Base-by-base conservation (phyloP, 441 rosid species). In the Adansonia madagascariensis region DNA sequence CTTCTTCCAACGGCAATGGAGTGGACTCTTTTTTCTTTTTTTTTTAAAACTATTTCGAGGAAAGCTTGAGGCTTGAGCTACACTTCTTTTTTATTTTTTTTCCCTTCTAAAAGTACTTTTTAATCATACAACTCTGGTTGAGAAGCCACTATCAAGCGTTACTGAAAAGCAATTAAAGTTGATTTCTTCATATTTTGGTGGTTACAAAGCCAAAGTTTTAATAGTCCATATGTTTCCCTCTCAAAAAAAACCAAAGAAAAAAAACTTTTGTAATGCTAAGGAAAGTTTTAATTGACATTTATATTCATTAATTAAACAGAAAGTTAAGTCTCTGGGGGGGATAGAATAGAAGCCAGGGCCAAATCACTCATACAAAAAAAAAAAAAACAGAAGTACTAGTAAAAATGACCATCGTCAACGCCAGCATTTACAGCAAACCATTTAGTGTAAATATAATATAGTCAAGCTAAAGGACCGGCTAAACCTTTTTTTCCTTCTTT, bases 1-100 rank as follows among this genome's bases (percentile, higher is more conserved):
- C 71, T 77, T 66, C 73, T 55, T 78, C 66, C 75, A 73, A 12
- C 14, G 49, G 82, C 17, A 47, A 68, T 76, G 75, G 82, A 79
- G 79, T 59, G 41, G 43, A 14, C 10, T 15, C 24, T 35, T 20
- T 59, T 71, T 20, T 22, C 24, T 63, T 27, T 20, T 20, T 66
- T 73, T 1, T 5, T 27, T 61, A 4, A 24, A 24, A 66, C 8
- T 43, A 66, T 43, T 77, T 70, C 27, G 15, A n/a, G 10, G 56
- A 68, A 82, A 63, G 78, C 77, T 82, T 73, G 69, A 64, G 53
- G 31, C 31, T 27, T 27, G 31, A 27, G 31, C 73, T 47, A 69
- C 61, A 27, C 35, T 35, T 15, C 5, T 14, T 14, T 14, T n/a
- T n/a, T n/a, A n/a, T 18, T 20, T 8, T 57, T 57, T 20, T 18